phyloP scores from a whole-genome alignment of 2,329 filamentous ascomycete genomes.

The Claviceps pazoutovae region DNA sequence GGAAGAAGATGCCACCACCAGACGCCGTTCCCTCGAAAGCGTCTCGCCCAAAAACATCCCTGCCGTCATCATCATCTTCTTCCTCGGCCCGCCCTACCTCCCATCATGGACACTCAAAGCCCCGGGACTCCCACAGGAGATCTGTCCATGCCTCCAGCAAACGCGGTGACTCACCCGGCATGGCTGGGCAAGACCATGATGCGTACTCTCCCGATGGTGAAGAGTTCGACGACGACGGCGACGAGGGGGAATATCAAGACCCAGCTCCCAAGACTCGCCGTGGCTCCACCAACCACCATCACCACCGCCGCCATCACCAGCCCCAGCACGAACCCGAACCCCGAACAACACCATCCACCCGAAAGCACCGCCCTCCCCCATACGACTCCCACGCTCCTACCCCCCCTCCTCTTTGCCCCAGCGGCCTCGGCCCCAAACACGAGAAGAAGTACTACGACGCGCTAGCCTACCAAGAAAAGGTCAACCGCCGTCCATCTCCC shows the following conservation, averaged over 20 bases:
- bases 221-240: no score
- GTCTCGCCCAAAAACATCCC: slow-evolving; percentile 20
- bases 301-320: no score
- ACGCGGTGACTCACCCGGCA: slow-evolving; percentile 22
- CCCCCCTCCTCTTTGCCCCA: slow-evolving; percentile 5
- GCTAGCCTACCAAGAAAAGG: slow-evolving; percentile 37
- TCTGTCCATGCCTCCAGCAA: slow-evolving; percentile 20
- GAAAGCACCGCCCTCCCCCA: slow-evolving; percentile 26
- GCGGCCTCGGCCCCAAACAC: slow-evolving; percentile 19
- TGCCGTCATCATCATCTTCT: slow-evolving; percentile 17
- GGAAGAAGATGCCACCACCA: slow-evolving; percentile 36
- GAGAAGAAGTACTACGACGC: slow-evolving; percentile 26
- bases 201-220: slow-evolving; percentile 3
- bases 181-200: slow-evolving; percentile 25
- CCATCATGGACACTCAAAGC: slow-evolving; percentile 18
- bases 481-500: slow-evolving; percentile 23
- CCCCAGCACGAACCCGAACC: no score
- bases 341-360: slow-evolving; percentile 13
- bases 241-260: no score
- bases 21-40: slow-evolving; percentile 12
- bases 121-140: slow-evolving; percentile 15
- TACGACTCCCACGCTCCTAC: slow-evolving; percentile 23
- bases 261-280: slow-evolving; percentile 12
- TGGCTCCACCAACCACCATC: slow-evolving; percentile 13
- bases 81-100: slow-evolving; percentile 15